Percentiles rank a stretch among this genome's conserved stretches.
Evolutionary conservation across 306 rosid genomes (phyloP).

Genomic region (Ziziphus jujuba): DNA sequence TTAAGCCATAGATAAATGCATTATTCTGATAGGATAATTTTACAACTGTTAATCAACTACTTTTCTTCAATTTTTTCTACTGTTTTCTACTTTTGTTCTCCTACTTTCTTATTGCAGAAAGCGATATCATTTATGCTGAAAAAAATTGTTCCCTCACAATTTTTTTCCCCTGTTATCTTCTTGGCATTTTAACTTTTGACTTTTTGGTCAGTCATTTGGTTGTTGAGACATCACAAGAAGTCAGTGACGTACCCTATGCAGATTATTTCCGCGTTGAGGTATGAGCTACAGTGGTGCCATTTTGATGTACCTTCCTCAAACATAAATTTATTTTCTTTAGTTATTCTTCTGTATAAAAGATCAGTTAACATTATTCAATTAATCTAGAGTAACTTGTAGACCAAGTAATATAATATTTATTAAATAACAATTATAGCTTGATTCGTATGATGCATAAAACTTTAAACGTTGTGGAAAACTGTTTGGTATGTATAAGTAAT

Average conservation of each 20-base stretch:
- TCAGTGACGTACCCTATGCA: conserved; percentile 82
- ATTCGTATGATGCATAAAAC: too few relatives aligned
- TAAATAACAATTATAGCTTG: too few relatives aligned
- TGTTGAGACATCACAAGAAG: conserved; percentile 85
- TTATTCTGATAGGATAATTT: too few relatives aligned
- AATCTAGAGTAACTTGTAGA: not conserved
- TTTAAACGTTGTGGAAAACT: too few relatives aligned
- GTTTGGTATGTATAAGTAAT: too few relatives aligned
- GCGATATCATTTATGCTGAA: not conserved
- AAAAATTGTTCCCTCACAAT: not conserved
- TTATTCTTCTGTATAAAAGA: not conserved
- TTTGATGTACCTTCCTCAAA: conserved; percentile 8
- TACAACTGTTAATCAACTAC: too few relatives aligned
- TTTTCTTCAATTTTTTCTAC: not conserved
- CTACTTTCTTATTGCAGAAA: not conserved
- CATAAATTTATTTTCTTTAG: not conserved
- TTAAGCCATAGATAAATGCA: too few relatives aligned
- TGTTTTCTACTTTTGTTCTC: not conserved
- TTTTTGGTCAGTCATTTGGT: conserved; percentile 75
- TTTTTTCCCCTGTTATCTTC: conserved; percentile 1
- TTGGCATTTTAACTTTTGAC: conserved; percentile 31
- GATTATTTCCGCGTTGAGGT: conserved; percentile 97
- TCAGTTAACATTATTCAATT: not conserved
- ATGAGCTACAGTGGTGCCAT: conserved; percentile 21
- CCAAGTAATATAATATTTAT: not conserved